A percentile compares a stretch with the other conserved stretches of the same genome.
Evolutionary conservation across 192 early-diverging fungal species (phyloP).

Genomic region (Umbelopsis sp.): DNA sequence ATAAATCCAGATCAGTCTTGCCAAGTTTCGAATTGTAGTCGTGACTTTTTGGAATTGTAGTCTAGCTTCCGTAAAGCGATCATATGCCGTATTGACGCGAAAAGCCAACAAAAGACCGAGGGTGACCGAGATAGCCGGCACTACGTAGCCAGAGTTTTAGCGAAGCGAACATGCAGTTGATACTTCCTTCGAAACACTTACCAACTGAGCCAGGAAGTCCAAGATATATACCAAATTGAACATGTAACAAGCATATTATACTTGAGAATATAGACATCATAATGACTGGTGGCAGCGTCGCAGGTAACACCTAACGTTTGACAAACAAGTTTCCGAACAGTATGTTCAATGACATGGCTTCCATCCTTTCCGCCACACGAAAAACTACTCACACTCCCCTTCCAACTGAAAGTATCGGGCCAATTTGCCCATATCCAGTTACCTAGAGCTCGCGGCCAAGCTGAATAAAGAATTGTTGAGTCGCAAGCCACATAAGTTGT

Average conservation of each 20-base stretch:
- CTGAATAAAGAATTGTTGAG: background rate
- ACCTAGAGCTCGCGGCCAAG: background rate
- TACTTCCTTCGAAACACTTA: constrained; percentile 4
- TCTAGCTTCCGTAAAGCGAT: constrained; percentile 79
- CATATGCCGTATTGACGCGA: constrained; percentile 79
- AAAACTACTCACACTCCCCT: constrained; percentile 30
- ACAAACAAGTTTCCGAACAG: background rate
- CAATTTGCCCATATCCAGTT: constrained; percentile 17
- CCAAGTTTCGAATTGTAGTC: constrained; percentile 68
- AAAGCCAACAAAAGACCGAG: constrained; percentile 79
- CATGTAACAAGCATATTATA: constrained; percentile 20
- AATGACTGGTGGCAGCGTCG: constrained; percentile 29
- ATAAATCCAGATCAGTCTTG: constrained; percentile 71
- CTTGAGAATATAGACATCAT: constrained; percentile 23
- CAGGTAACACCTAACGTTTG: constrained; percentile 19
- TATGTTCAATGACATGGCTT: background rate
- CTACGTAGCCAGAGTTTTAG: constrained; percentile 16
- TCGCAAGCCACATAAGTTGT: background rate
- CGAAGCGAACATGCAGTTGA: background rate
- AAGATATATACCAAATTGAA: constrained; percentile 21
- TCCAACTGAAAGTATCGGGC: constrained; percentile 39
- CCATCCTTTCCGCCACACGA: background rate
- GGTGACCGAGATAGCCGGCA: constrained; percentile 55
- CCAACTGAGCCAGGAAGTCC: constrained; percentile 27
- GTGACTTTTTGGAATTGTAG: constrained; percentile 63